Conservation (phyloP, 805 yeast genomes). For the Saturnispora galanensis region DNA sequence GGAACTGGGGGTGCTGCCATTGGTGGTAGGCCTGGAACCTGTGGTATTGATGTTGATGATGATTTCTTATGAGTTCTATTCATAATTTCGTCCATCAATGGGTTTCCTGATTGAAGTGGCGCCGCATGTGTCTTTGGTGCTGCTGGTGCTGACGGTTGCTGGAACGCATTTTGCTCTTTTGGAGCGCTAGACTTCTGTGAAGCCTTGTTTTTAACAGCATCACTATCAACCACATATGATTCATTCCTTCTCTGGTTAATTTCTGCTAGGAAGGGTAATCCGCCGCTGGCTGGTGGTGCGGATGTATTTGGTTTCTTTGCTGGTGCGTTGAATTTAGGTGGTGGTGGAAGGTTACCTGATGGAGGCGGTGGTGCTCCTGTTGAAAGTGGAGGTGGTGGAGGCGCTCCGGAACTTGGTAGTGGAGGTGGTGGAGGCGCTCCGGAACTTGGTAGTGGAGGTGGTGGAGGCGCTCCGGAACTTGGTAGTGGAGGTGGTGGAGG, state of each 20-base stretch:
- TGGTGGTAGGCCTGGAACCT: constrained; percentile 16
- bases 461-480: constrained; percentile 14
- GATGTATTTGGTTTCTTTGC: constrained; percentile 15
- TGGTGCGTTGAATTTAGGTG: constrained; percentile 4
- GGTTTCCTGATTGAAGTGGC: constrained; percentile 13
- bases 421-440: constrained; percentile 14
- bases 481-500: constrained; percentile 20
- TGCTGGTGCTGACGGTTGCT: constrained; percentile 15
- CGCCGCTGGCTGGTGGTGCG: constrained; percentile 27
- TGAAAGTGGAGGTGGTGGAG: constrained; percentile 18
- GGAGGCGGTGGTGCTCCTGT: constrained; percentile 13
- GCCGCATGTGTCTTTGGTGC: constrained; percentile 16
- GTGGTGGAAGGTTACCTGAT: constrained; percentile 12
- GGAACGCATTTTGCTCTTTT: constrained; percentile 8
- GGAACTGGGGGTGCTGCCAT: constrained; percentile 14
- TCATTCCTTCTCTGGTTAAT: constrained; percentile 49
- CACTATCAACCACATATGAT: constrained; percentile 35
- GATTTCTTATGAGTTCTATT: constrained; percentile 3
- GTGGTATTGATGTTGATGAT: constrained; percentile 19
- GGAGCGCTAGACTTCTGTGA: constrained; percentile 22
- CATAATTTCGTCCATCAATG: constrained; percentile 8
- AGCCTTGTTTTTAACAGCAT: constrained; percentile 14
- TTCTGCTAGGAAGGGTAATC: constrained; percentile 48
- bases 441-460: constrained; percentile 18
- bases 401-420: constrained; percentile 12